These are phyloP conservation scores for Akanthomyces uredinophilus DNA, from an alignment of 2,329 filamentous ascomycete genomes.

Conservation along the genomic window DNA sequence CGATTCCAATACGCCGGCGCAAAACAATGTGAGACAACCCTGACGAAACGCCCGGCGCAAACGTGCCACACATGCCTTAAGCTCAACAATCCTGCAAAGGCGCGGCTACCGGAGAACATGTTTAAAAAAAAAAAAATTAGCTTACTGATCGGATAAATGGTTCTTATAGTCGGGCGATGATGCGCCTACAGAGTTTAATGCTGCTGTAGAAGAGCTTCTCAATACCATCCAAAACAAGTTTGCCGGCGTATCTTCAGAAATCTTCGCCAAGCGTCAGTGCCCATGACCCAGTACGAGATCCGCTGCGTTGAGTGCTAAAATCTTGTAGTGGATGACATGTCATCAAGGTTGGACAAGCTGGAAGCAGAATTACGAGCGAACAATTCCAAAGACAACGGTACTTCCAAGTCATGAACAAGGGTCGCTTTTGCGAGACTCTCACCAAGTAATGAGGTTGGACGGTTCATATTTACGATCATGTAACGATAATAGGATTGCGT, in stretches of 20 bases:
- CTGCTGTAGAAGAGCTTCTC: constrained; percentile 79
- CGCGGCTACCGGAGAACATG: not conserved
- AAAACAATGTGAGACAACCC: constrained; percentile 30
- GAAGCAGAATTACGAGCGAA: constrained; percentile 65
- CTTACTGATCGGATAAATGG: not conserved
- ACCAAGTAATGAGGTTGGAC: not conserved
- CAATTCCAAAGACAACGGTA: constrained; percentile 38
- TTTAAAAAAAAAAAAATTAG: not conserved
- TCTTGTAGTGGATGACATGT: constrained; percentile 84
- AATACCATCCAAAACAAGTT: constrained; percentile 84
- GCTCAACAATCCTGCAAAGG: not conserved
- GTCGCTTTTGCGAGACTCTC: not conserved
- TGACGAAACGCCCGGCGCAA: not conserved
- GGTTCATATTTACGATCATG: not conserved
- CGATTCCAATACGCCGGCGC: constrained; percentile 27
- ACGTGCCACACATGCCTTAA: not conserved
- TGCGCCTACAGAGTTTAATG: constrained; percentile 60
- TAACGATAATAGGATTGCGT: not conserved
- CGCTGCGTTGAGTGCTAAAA: not conserved
- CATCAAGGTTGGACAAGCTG: constrained; percentile 74
- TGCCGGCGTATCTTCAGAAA: constrained; percentile 74
- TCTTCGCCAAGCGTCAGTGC: constrained; percentile 77
- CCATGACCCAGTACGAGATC: not conserved
- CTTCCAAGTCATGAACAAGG: constrained; percentile 30
- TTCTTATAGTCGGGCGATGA: constrained; percentile 30